Conservation (phyloP, 768 basidiomycete species). For the Kwoniella sp. region DNA sequence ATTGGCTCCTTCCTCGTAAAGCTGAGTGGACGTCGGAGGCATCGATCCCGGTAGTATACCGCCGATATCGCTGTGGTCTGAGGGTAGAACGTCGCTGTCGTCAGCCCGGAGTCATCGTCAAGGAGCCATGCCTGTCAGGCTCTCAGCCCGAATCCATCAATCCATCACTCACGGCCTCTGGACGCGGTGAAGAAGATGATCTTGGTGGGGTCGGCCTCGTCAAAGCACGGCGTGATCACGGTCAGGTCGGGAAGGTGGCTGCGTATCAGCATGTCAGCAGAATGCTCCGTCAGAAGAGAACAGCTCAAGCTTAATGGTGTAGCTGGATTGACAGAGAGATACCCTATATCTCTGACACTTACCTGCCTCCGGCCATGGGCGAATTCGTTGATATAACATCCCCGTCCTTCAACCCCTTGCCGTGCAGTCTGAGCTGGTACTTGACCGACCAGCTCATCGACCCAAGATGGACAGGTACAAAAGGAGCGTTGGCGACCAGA, state of each 20-base stretch:
- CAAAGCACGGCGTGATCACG: conserved; percentile 89
- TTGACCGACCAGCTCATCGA: conserved; percentile 36
- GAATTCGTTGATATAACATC: conserved; percentile 82
- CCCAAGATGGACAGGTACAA: conserved; percentile 33
- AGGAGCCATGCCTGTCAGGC: too few relatives aligned
- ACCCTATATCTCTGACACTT: not conserved
- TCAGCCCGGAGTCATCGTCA: too few relatives aligned
- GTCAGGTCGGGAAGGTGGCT: conserved; percentile 84
- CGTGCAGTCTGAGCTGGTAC: conserved; percentile 27
- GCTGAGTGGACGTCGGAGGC: conserved; percentile 89
- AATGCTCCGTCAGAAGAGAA: not conserved
- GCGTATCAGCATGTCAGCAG: not conserved
- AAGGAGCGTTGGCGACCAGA: conserved; percentile 84
- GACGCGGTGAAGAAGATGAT: conserved; percentile 69
- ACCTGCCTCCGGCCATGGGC: conserved; percentile 19
- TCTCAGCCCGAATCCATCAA: too few relatives aligned
- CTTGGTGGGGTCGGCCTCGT: conserved; percentile 49
- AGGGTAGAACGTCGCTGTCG: too few relatives aligned
- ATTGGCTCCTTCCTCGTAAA: conserved; percentile 92
- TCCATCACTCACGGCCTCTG: conserved; percentile 51
- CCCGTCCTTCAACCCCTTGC: conserved; percentile 61
- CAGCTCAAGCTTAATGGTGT: not conserved
- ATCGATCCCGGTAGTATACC: conserved; percentile 80
- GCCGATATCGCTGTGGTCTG: conserved; percentile 72
- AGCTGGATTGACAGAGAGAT: not conserved